Percentiles rank a stretch among this genome's conserved stretches.
phyloP scores from a whole-genome alignment of 306 rosid genomes.

The Glycine tomentella region DNA sequence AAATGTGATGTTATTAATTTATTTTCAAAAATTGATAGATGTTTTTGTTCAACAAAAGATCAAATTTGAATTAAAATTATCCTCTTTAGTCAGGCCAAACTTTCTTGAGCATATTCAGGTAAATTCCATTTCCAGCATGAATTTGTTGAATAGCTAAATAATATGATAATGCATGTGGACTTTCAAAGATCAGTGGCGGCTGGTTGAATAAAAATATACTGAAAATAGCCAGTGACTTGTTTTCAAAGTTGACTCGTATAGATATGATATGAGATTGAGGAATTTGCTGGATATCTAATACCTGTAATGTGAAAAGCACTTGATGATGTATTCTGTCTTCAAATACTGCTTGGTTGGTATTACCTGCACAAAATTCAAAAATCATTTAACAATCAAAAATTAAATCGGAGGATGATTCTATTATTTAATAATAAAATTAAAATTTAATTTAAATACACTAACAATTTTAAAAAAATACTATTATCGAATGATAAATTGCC shows the following conservation, averaged over 20 bases:
- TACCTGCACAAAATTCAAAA: constrained; percentile 1
- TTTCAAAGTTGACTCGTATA: constrained; percentile 17
- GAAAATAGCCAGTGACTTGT: constrained; percentile 6
- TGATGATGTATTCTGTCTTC: background rate
- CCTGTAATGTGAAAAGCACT: constrained; percentile 24
- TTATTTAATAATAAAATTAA: background rate
- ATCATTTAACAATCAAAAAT: background rate
- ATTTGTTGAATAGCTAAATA: constrained; percentile 43
- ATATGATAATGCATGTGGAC: constrained; percentile 45
- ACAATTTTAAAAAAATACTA: too few species aligned
- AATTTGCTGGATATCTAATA: constrained; percentile 23
- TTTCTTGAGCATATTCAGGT: constrained; percentile 5
- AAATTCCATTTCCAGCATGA: constrained; percentile 31
- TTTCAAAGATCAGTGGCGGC: constrained; percentile 51
- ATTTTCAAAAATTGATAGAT: background rate
- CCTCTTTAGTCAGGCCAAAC: background rate
- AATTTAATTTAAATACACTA: too few species aligned
- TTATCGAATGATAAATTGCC: too few species aligned
- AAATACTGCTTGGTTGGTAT: background rate
- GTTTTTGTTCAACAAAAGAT: constrained; percentile 17
- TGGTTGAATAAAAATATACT: constrained; percentile 36
- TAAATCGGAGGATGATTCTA: background rate
- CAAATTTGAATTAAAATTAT: constrained; percentile 27
- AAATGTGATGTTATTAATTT: background rate
- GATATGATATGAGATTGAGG: constrained; percentile 5